Evolutionary conservation across 2,329 filamentous ascomycete genomes (phyloP).

Genomic region (Aquanectria penicillioides): DNA sequence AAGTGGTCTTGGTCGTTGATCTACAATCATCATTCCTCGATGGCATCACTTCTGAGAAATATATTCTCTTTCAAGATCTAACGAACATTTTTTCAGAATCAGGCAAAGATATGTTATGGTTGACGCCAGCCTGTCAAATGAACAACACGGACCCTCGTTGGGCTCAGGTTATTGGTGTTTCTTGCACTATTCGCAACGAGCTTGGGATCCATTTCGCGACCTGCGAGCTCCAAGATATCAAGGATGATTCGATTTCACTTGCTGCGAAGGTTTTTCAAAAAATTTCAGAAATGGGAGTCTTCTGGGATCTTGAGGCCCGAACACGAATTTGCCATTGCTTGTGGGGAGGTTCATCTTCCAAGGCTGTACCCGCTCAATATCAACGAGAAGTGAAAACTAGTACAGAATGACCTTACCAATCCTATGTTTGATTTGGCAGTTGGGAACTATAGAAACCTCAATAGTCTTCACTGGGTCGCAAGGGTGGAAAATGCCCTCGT

Average conservation of each 20-base stretch:
- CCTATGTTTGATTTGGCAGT: neutral
- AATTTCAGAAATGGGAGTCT: neutral
- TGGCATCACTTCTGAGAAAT: neutral
- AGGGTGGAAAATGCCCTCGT: too few species aligned
- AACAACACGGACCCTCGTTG: slow-evolving; percentile 41
- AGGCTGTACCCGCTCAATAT: neutral
- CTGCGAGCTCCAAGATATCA: slow-evolving; percentile 36
- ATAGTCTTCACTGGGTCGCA: neutral
- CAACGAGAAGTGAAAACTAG: neutral
- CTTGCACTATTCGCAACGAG: slow-evolving; percentile 43
- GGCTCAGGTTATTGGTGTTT: slow-evolving; percentile 37
- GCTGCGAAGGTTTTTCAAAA: neutral
- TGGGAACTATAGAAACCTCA: neutral
- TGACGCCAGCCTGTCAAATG: slow-evolving; percentile 40
- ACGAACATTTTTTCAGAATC: neutral
- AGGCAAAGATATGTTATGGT: slow-evolving; percentile 36
- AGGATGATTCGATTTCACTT: neutral
- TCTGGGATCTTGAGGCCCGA: neutral
- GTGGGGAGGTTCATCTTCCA: neutral
- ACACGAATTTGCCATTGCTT: neutral
- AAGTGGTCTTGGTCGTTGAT: neutral
- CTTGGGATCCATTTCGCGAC: slow-evolving; percentile 39
- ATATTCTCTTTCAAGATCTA: neutral
- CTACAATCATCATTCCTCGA: neutral
- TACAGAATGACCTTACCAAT: neutral